These are phyloP conservation scores for Conoideocrella luteorostrata DNA, from an alignment of 2,329 filamentous ascomycete species.

Conservation along the genomic window DNA sequence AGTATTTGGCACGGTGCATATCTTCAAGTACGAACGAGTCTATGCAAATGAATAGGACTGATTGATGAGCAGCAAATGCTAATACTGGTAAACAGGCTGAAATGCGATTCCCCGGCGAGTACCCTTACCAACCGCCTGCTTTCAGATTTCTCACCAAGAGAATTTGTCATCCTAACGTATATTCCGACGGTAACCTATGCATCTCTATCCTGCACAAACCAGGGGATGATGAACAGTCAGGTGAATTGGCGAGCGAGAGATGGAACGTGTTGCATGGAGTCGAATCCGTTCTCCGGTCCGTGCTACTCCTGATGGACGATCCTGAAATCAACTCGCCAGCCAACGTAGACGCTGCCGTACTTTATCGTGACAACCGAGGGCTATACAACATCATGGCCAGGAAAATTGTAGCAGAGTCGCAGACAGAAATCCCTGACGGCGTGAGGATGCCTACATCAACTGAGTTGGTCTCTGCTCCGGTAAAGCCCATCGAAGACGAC, in stretches of 20 bases:
- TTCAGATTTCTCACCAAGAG: conserved; percentile 73
- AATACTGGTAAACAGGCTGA: conserved; percentile 62
- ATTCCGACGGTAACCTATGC: conserved; percentile 82
- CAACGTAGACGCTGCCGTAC: conserved; percentile 86
- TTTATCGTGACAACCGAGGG: conserved; percentile 67
- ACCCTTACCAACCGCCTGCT: conserved; percentile 81
- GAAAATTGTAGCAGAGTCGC: conserved; percentile 65
- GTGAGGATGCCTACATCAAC: conserved; percentile 77
- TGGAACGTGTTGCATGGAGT: conserved; percentile 94
- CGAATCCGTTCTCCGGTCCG: conserved; percentile 88
- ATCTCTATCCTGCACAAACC: conserved; percentile 94
- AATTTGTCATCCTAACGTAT: conserved; percentile 91
- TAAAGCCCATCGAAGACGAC: conserved; percentile 58
- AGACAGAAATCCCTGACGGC: conserved; percentile 70
- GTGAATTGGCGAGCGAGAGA: conserved; percentile 81
- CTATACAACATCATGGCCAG: conserved; percentile 65
- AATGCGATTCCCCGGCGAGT: conserved; percentile 83
- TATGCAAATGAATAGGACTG: neutral
- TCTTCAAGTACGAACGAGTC: conserved; percentile 54
- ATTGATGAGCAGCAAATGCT: neutral
- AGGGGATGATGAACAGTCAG: conserved; percentile 87
- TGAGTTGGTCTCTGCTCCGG: conserved; percentile 53
- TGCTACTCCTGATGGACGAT: conserved; percentile 86
- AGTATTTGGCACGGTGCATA: conserved; percentile 91
- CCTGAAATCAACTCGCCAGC: conserved; percentile 90